Evolutionary conservation across 2,329 filamentous ascomycete species (phyloP).

Genomic region (Boeremia lycopersici): DNA sequence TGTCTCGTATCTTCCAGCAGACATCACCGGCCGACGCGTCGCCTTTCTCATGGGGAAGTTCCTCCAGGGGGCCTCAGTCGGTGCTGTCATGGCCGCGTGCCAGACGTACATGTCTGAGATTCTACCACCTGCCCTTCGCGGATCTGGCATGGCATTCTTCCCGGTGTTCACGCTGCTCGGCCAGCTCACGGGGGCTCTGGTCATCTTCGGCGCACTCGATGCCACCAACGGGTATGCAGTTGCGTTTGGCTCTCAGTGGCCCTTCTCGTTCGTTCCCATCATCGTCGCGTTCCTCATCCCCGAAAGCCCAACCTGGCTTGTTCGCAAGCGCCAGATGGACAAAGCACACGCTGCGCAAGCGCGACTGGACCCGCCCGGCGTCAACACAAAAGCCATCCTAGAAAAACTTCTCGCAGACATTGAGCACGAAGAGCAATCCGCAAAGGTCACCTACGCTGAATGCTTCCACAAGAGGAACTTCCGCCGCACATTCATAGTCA

Average conservation of each 20-base stretch:
- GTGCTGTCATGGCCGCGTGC: slow-evolving; percentile 49
- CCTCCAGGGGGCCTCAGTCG: slow-evolving; percentile 55
- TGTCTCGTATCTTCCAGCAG: slow-evolving; percentile 33
- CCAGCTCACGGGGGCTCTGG: slow-evolving; percentile 53
- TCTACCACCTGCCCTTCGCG: slow-evolving; percentile 54
- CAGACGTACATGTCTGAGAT: slow-evolving; percentile 59
- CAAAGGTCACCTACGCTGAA: slow-evolving; percentile 35
- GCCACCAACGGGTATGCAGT: slow-evolving; percentile 46
- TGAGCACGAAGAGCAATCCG: slow-evolving; percentile 32
- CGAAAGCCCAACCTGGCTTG: slow-evolving; percentile 58
- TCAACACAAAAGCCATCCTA: slow-evolving; percentile 41
- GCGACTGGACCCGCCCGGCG: slow-evolving; percentile 54
- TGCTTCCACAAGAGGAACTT: slow-evolving; percentile 46
- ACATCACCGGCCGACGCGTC: slow-evolving; percentile 31
- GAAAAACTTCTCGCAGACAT: slow-evolving; percentile 32
- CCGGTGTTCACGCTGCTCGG: slow-evolving; percentile 58
- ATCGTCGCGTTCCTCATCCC: slow-evolving; percentile 55
- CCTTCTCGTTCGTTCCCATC: slow-evolving; percentile 52
- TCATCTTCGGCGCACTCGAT: slow-evolving; percentile 46
- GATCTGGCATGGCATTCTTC: slow-evolving; percentile 56
- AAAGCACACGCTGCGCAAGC: slow-evolving; percentile 55
- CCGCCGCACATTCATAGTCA: slow-evolving; percentile 47
- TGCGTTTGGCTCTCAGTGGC: slow-evolving; percentile 55
- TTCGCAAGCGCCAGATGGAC: slow-evolving; percentile 50
- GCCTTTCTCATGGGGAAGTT: slow-evolving; percentile 54